Base-by-base conservation (phyloP, 768 basidiomycete species). In the Lyophyllum shimeji region DNA sequence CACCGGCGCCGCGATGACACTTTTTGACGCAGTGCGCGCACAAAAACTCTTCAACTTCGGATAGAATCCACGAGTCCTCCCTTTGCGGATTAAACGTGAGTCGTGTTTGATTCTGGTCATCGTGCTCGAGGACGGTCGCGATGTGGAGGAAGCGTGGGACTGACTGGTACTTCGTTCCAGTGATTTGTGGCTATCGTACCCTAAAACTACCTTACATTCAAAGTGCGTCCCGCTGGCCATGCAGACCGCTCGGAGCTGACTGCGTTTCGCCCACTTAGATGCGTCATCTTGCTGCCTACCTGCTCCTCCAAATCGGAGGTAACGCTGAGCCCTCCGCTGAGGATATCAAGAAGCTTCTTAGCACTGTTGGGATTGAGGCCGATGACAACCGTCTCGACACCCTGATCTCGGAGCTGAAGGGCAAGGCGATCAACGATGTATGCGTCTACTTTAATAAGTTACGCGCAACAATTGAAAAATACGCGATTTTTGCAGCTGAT, bases 1-100 rank as follows among this genome's bases (percentile, higher is more conserved):
- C 60, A 61, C 56, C 57, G 50, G 37, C 53, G n/a, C 40, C 47
- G 33, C 52, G 53, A 56, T 59, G 53, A 55, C 53, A 65, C 47
- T 57, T 60, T 58, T 57, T 34, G 51, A 52, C 67, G 65, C 63
- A 64, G 69, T 70, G 65, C 63, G 66, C 72, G 75, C 73, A 52
- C 49, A 52, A 25, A 47, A 53, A 40, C 39, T 40, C n/a, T 18
- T 50, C 5, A 4, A 53, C 57, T 58, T 84, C 82, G 86, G 87
- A 82, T 87, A 93, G 90, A 90, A 91, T 82, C 90, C 85, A 86
- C 90, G 90, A 84, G 89, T 94, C 91, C 83, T 93, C 91, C 90
- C 79, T 69, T 78, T 60, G 81, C 70, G 91, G 92, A 93, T 93
- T 93, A 93, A 94, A 87, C 72, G 87, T 84, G 63, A 63, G 69